Evolutionary conservation across 345 rosid species (phyloP).

Genomic region (Heritiera fomes): DNA sequence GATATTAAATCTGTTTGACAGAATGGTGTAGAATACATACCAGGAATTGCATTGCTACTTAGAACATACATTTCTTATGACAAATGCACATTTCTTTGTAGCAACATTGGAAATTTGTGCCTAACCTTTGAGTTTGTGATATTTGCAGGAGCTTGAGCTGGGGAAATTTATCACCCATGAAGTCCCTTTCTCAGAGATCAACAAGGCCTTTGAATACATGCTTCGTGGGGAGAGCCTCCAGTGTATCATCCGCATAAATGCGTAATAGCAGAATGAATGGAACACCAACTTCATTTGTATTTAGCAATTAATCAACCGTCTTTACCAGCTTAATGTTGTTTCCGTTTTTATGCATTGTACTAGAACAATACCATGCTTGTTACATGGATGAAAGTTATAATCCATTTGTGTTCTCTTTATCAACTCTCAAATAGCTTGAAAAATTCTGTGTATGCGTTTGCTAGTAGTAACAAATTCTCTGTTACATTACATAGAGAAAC

Average conservation of each 20-base stretch:
- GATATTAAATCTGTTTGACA: no score
- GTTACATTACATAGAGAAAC: no score
- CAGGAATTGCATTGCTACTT: not conserved
- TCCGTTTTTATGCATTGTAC: no score
- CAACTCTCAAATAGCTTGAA: no score
- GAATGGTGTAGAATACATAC: no score
- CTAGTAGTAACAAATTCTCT: no score
- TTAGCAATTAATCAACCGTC: not conserved
- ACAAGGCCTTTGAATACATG: constrained; percentile 52
- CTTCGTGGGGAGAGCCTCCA: constrained; percentile 45
- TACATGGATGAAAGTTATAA: no score
- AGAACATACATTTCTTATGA: not conserved
- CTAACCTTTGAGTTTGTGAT: not conserved
- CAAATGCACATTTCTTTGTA: not conserved
- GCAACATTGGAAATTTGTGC: not conserved
- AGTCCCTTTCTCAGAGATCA: constrained; percentile 44
- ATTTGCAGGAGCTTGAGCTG: constrained; percentile 33
- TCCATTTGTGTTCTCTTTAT: no score
- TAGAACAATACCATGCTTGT: no score
- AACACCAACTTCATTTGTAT: not conserved
- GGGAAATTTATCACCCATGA: constrained; percentile 54
- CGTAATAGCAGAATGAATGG: not conserved
- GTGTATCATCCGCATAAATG: constrained; percentile 50
- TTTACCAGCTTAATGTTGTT: no score
- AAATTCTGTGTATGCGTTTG: no score